Conservation (phyloP, 2,329 filamentous ascomycete genomes). For the Incumbomyces delicatus region DNA sequence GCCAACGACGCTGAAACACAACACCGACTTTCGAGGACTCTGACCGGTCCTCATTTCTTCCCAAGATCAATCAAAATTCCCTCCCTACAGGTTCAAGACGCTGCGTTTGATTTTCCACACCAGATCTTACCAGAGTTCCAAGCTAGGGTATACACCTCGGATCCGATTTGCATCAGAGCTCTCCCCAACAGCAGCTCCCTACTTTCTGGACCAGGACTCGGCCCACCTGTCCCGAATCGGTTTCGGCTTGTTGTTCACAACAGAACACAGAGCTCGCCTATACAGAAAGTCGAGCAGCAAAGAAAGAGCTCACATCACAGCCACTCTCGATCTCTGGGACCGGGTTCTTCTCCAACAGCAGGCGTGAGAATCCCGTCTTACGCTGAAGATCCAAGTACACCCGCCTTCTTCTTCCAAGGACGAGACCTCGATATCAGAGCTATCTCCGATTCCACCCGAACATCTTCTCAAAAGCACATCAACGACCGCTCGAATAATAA, state of each 20-base stretch:
- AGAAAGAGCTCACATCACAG: background rate
- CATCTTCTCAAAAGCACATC: too few species aligned
- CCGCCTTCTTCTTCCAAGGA: background rate
- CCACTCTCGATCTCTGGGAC: background rate
- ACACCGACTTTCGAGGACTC: slow-evolving; percentile 2
- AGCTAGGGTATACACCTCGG: slow-evolving; percentile 13
- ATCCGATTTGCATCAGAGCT: slow-evolving; percentile 14
- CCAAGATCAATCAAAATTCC: slow-evolving; percentile 14
- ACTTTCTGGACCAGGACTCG: slow-evolving; percentile 16
- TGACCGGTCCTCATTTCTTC: background rate
- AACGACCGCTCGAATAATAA: slow-evolving; percentile 24
- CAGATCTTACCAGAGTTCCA: slow-evolving; percentile 9
- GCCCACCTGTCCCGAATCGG: slow-evolving; percentile 18
- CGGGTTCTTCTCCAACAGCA: background rate
- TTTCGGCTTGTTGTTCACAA: slow-evolving; percentile 11
- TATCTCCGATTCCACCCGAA: background rate
- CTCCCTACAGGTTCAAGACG: slow-evolving; percentile 9
- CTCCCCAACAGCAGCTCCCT: slow-evolving; percentile 18
- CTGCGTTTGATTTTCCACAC: slow-evolving; percentile 13
- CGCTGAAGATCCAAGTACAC: background rate
- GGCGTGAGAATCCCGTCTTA: background rate
- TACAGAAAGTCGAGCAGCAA: background rate
- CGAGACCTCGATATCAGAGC: background rate
- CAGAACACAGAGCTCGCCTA: slow-evolving; percentile 2
- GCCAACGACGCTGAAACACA: too few species aligned